Base-by-base conservation (phyloP, 371 early-diverging fungal genomes). In the Mucor irregularis region DNA sequence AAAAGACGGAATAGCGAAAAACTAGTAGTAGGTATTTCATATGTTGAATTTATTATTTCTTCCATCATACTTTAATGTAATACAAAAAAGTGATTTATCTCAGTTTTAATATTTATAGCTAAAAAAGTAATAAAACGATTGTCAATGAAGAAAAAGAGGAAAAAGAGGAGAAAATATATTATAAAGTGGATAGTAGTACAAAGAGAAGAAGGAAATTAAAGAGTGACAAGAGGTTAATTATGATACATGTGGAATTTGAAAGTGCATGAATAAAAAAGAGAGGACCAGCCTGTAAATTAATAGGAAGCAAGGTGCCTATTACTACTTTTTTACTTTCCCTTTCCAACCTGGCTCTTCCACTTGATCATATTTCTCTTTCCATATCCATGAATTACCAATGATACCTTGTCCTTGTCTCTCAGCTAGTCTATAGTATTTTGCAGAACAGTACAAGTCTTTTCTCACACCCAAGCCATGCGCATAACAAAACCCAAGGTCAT, bases 341-440 rank as follows among this genome's bases (percentile, higher is more conserved):
- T 40, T 37, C 58, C 58, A 58, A 19, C 52, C 58, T 25, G 58
- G 58, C 13, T 50, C 51, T 13, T 58, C 58, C 7, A 58, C 58
- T 22, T 49, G 21, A 49, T 65, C 43, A 30, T 91, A 91, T 63
- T 96, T 95, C 29, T 88, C 81, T 65, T 95, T 96, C 75, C 86
- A 92, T 26, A 96, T 93, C 97, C 97, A 96, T 19, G 92, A 92
- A 64, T 93, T 93, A n/a, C 90, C 90, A 29, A 95, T 88, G 19
- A 90, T 80, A 34, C 88, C 84, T 13, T 83, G 69, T 3, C 95
- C 96, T 65, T 91, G 90, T 24, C 74, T 80, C 53, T 90, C 85
- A 1, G 97, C 97, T 57, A 88, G 61, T 19, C 95, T 83, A 56
- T 89, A 95, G 69, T 90, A 95, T 53, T 89, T 85, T 0, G 95